Evolutionary conservation across 2,329 filamentous ascomycete genomes (phyloP), one percentile per base, ranked within the genome.

Genomic region (Mollisiaceae sp.): DNA sequence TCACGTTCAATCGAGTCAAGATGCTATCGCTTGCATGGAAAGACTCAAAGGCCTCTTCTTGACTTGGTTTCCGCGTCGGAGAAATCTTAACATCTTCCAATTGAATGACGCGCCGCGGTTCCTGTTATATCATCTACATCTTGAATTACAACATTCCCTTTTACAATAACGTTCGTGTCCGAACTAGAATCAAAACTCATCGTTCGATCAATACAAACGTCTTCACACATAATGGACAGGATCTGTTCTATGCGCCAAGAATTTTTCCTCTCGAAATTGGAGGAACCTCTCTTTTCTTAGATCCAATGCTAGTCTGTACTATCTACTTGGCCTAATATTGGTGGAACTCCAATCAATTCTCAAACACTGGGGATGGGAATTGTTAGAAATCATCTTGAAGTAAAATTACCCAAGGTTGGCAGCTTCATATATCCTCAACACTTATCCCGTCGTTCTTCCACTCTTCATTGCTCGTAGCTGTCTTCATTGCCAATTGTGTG

Each of bases 401-500:
- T 54, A 24, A 54, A 18, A 6, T 62, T 50, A 38, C 38, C 50
- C 39, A 20, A 27, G 36, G 39, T 57, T 27, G 24, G 27, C 54
- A 58, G 39, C 39, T 27, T 63, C 60, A 63, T 39, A 63, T 54
- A 63, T 41, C 41, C 43, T 32, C 50, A 54, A 24, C 50, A 54
- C n/a, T n/a, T 12, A 43, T 58, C 39, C 39, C 60, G 20, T 43
- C 43, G 38, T 32, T 36, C n/a, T 27, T 58, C 35, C 43, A 50
- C 6, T 35, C 12, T n/a, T 35, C 50, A 20, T 63, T 24, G 36
- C 56, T 63, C 27, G 55, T 18, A 9, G 8, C 18, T 38, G 20
- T 62, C 35, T 22, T 43, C 15, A 11, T 57, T 62, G n/a, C 20
- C 38, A 15, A 11, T 63, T 27, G 32, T 59, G 27, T 32, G 43